Evolutionary conservation across 768 basidiomycete species (phyloP), one percentile per base, ranked within the genome.

Genomic region (Pleurotus tuber-regium): DNA sequence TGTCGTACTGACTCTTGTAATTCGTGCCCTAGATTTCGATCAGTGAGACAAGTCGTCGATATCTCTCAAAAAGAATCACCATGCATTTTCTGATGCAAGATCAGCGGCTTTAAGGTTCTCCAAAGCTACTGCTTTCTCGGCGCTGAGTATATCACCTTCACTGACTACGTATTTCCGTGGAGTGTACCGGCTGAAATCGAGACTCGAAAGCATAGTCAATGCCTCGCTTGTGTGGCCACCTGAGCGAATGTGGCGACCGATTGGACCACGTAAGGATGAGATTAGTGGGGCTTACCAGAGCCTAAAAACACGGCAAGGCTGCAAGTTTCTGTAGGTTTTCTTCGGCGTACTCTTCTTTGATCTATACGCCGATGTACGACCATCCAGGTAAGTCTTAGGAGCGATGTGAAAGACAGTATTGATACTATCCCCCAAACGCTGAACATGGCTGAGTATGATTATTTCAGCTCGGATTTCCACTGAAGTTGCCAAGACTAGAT

Each of bases 221-320:
- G 86, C 88, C 73, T 99, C 97, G 55, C 79, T 84, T 12, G 94
- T 97, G 70, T 99, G 97, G 0, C 97, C 97, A 39, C 97, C 96
- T 98, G 63, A 28, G 52, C 25, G 43, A 52, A 30, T 36, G 41
- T 48, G 49, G 53, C 56, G 48, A 57, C 51, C 35, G 31, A 19
- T 54, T 38, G 51, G 52, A 16, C 51, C 31, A 23, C 28, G 16
- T 24, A 29, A 44, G 12, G 33, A 51, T 23, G n/a, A n/a, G n/a
- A n/a, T 18, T 29, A 9, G 42, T 26, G 49, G 25, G 48, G 67
- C 75, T 62, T 61, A 89, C 95, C 95, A 65, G 96, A 98, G 52
- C 96, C 96, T 10, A 98, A 80, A 61, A 98, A 97, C 46, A 97
- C 82, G 3, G 89, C 93, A 12, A 97, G 69, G 30, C 64, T 71